Evolutionary conservation across 306 rosid species (phyloP), one percentile per base, ranked within the genome.

Genomic region (Lotus japonicus): DNA sequence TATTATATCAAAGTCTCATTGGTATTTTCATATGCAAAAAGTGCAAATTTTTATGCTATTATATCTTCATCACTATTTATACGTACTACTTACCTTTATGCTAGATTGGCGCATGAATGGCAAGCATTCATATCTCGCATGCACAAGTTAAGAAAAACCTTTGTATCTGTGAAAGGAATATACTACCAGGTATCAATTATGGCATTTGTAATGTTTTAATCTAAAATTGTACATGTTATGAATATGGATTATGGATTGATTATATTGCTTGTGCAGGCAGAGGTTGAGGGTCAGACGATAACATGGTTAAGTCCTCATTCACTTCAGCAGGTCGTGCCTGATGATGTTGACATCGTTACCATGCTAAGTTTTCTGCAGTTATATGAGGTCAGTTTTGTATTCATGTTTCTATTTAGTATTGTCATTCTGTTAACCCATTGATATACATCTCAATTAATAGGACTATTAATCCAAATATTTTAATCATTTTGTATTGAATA

Each of bases 301-400:
- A 92, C 97, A 23, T 92, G 98, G 98, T 79, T 92, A 71, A 81
- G 92, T 60, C 97, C 98, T 53, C 98, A 92, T 71, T 79, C 98
- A 42, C 73, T 92, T 73, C 98, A 90, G 79, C 98, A 92, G 84
- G 94, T 84, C 58, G 78, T 92, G 69, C 58, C 89, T 35, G 96
- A 86, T 41, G 94, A 88, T 50, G 83, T 92, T 59, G 98, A 92
- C 78, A 73, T 84, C 59, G 70, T 74, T 56, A 86, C 91, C 51
- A 84, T 92, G 89, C 76, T 88, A 11, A 92, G 81, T 72, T 92
- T 86, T 69, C 75, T 88, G 66, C 96, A 92, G 67, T 81, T 92
- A 68, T 86, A 90, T 1, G 96, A 92, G 96, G 98, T 87, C 58
- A 14, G 72, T 31, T 69, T 35, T 63, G 2, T 68, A 39, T 55